Conservation (phyloP, 768 basidiomycete species). For the Chalciporus chontae region DNA sequence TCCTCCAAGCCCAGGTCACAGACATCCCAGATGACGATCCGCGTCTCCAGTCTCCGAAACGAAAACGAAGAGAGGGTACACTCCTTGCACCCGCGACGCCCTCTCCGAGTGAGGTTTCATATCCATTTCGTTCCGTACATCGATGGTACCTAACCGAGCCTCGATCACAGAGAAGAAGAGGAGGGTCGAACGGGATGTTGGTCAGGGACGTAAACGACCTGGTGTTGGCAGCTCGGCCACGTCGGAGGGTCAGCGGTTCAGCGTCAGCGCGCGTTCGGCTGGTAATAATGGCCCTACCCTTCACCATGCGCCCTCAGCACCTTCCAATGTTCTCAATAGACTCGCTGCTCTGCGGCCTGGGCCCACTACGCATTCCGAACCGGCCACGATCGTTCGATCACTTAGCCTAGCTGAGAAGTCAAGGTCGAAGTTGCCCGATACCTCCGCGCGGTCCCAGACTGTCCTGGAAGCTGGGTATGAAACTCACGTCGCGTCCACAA, state of each 20-base stretch:
- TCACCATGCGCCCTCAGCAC: conserved; percentile 34
- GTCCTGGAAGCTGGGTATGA: conserved; percentile 9
- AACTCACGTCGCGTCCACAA: not conserved
- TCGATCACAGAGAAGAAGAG: conserved; percentile 37
- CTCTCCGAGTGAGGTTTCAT: conserved; percentile 53
- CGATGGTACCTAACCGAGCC: not conserved
- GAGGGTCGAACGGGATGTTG: conserved; percentile 36
- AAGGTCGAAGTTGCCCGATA: conserved; percentile 10
- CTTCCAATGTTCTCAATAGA: conserved; percentile 52
- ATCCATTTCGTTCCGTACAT: conserved; percentile 1
- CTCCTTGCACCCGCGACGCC: conserved; percentile 51
- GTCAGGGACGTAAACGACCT: conserved; percentile 19
- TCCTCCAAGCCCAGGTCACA: conserved; percentile 52
- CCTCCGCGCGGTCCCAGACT: not conserved
- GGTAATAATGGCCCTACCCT: conserved; percentile 1
- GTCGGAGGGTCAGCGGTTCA: conserved; percentile 14
- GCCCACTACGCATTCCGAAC: conserved; percentile 16
- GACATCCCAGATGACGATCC: conserved; percentile 29
- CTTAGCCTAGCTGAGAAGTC: conserved; percentile 21
- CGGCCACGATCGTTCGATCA: conserved; percentile 29
- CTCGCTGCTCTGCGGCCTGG: conserved; percentile 38
- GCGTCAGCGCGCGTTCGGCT: conserved; percentile 9
- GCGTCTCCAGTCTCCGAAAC: conserved; percentile 42
- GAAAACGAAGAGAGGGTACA: conserved; percentile 39
- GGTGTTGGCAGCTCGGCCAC: conserved; percentile 5